Percentiles rank a stretch among this genome's conserved stretches.
Conservation (phyloP, 306 rosid species). For the Calophaca sinica region DNA sequence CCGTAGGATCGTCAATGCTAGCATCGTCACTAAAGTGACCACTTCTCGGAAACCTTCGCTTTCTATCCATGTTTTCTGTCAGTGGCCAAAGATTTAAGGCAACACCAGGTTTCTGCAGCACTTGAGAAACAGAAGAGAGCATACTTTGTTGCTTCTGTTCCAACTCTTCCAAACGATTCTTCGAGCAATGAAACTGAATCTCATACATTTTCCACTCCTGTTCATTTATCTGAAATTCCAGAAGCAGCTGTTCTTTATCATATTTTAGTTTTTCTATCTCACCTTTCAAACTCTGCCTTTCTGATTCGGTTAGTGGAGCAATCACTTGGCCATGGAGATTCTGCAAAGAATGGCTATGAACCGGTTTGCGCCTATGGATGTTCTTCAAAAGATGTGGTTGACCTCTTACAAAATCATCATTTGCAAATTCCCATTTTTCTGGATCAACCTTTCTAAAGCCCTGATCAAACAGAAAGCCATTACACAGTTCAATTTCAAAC, state of each 20-base stretch:
- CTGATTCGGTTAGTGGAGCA: slow-evolving; percentile 58
- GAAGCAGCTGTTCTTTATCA: slow-evolving; percentile 59
- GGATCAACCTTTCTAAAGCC: slow-evolving; percentile 88
- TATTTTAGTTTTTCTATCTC: slow-evolving; percentile 64
- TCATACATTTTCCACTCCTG: slow-evolving; percentile 57
- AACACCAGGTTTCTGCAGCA: slow-evolving; percentile 62
- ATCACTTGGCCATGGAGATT: slow-evolving; percentile 63
- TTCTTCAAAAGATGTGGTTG: slow-evolving; percentile 78
- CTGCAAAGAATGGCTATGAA: slow-evolving; percentile 88
- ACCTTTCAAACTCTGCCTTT: slow-evolving; percentile 59
- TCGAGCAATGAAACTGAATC: slow-evolving; percentile 46
- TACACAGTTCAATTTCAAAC: neutral
- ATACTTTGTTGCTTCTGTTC: slow-evolving; percentile 62
- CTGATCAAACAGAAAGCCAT: slow-evolving; percentile 52
- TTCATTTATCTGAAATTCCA: slow-evolving; percentile 60
- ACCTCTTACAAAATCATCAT: slow-evolving; percentile 81
- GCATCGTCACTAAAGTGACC: slow-evolving; percentile 49
- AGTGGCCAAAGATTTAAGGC: slow-evolving; percentile 54
- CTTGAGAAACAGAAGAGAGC: slow-evolving; percentile 57
- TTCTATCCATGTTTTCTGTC: slow-evolving; percentile 59
- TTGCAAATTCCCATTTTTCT: slow-evolving; percentile 88
- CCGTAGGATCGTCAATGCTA: slow-evolving; percentile 55
- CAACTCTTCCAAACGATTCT: slow-evolving; percentile 59
- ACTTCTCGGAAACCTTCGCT: slow-evolving; percentile 66
- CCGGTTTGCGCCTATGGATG: slow-evolving; percentile 80